phyloP scores from a whole-genome alignment of 1,139 yeast genomes.

The Sugiyamaella neomexicana region DNA sequence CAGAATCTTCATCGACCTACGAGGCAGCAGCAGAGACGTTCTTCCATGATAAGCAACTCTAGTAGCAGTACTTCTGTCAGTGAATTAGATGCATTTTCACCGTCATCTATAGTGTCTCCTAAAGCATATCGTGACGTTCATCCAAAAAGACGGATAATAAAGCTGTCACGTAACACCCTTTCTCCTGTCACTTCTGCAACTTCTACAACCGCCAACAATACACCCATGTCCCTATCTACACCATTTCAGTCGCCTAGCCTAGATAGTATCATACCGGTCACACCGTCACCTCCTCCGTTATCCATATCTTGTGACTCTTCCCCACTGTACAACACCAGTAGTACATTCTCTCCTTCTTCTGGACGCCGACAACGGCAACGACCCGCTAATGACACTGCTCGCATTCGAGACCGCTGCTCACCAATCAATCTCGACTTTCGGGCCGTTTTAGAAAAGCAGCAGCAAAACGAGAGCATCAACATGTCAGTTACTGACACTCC shows the following conservation, averaged over 20 bases:
- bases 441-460: slow-evolving; percentile 14
- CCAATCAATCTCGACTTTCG: slow-evolving; percentile 17
- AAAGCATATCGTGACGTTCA: slow-evolving; percentile 13
- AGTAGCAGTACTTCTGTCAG: slow-evolving; percentile 3
- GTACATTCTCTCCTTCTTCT: not conserved
- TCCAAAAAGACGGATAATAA: slow-evolving; percentile 20
- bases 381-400: not conserved
- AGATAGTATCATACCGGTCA: slow-evolving; percentile 1
- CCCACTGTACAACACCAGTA: not conserved
- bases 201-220: not conserved
- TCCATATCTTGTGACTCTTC: slow-evolving; percentile 8
- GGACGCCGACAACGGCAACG: not conserved
- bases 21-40: too few relatives aligned
- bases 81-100: slow-evolving; percentile 2
- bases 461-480: not conserved
- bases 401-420: slow-evolving; percentile 3
- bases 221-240: not conserved
- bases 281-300: slow-evolving; percentile 13
- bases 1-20: too few relatives aligned
- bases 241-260: slow-evolving; percentile 4
- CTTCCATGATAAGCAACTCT: not conserved
- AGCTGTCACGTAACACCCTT: slow-evolving; percentile 9
- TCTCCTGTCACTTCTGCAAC: not conserved
- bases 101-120: slow-evolving; percentile 5
- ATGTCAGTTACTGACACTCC: not conserved